Evolutionary conservation across 331 rosid genomes (phyloP).

Genomic region (Ulmus americana): DNA sequence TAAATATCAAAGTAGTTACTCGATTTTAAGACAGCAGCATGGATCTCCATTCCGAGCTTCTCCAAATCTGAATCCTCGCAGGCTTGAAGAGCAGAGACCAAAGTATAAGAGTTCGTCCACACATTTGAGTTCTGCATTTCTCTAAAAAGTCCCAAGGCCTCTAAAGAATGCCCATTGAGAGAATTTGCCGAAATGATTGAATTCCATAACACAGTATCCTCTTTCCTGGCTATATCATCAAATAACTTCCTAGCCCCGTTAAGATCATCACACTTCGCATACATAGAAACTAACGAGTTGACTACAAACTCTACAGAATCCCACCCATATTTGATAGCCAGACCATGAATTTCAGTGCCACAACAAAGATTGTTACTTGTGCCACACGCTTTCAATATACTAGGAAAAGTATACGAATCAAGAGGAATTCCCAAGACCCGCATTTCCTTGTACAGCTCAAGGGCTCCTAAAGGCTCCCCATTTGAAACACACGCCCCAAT

Average conservation of each 20-base stretch:
- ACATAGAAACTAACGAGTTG: slow-evolving; percentile 69
- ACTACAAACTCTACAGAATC: slow-evolving; percentile 39
- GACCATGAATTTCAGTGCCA: slow-evolving; percentile 60
- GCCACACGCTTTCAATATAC: slow-evolving; percentile 53
- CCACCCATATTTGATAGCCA: slow-evolving; percentile 56
- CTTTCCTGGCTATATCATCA: slow-evolving; percentile 36
- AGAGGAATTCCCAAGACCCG: slow-evolving; percentile 34
- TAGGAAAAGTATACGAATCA: slow-evolving; percentile 58
- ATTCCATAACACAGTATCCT: slow-evolving; percentile 67
- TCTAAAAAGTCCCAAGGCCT: slow-evolving; percentile 50
- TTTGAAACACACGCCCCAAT: slow-evolving; percentile 52
- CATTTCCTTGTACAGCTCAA: slow-evolving; percentile 53
- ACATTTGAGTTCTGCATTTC: slow-evolving; percentile 45
- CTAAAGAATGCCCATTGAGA: slow-evolving; percentile 34
- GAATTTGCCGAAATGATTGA: slow-evolving; percentile 62
- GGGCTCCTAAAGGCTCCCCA: slow-evolving; percentile 41
- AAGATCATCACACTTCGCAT: slow-evolving; percentile 53
- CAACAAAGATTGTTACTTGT: slow-evolving; percentile 19
- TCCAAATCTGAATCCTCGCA: slow-evolving; percentile 44
- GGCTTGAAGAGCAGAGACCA: slow-evolving; percentile 67
- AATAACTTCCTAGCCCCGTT: slow-evolving; percentile 48
- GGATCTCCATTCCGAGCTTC: slow-evolving; percentile 60
- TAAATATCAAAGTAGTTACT: slow-evolving; percentile 38
- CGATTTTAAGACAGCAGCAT: slow-evolving; percentile 45
- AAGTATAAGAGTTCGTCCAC: slow-evolving; percentile 45